These are phyloP conservation scores for Babesia bigemina DNA, from an alignment of 169 alveolate genomes.

Conservation along the genomic window DNA sequence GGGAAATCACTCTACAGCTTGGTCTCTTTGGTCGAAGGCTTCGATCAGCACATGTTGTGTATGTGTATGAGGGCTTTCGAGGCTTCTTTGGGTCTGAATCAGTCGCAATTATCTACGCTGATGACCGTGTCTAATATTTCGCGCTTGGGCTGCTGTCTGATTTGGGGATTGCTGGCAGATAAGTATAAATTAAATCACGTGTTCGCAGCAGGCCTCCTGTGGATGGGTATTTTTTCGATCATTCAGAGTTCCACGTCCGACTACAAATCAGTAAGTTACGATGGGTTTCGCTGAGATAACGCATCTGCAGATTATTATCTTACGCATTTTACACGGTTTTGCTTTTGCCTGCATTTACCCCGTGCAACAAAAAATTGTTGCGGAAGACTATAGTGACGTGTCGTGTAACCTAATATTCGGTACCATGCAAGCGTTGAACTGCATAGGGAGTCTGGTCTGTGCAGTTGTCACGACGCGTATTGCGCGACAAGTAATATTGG, in stretches of 20 bases:
- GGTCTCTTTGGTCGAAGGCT: slow-evolving; percentile 21
- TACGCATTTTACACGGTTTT: slow-evolving; percentile 49
- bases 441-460: slow-evolving; percentile 35
- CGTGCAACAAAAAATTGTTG: slow-evolving; percentile 22
- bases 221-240: slow-evolving; percentile 87
- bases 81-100: slow-evolving; percentile 81
- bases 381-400: not conserved
- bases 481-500: slow-evolving; percentile 1
- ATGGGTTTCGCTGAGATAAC: not conserved
- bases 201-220: slow-evolving; percentile 81
- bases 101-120: slow-evolving; percentile 80
- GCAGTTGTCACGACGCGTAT: slow-evolving; percentile 19
- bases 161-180: slow-evolving; percentile 90
- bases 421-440: slow-evolving; percentile 12
- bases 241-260: slow-evolving; percentile 61
- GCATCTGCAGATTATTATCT: slow-evolving; percentile 14
- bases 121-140: slow-evolving; percentile 84
- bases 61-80: slow-evolving; percentile 84
- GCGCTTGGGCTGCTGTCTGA: slow-evolving; percentile 82
- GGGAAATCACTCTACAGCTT: slow-evolving; percentile 2
- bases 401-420: slow-evolving; percentile 12
- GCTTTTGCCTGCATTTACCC: slow-evolving; percentile 43
- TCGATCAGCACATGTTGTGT: slow-evolving; percentile 3
- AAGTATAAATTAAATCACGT: slow-evolving; percentile 81
- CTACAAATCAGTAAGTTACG: slow-evolving; percentile 28